Percentiles rank a stretch among this genome's conserved stretches.
Evolutionary conservation across 306 rosid species (phyloP).

Genomic region (Cucurbita pepo): DNA sequence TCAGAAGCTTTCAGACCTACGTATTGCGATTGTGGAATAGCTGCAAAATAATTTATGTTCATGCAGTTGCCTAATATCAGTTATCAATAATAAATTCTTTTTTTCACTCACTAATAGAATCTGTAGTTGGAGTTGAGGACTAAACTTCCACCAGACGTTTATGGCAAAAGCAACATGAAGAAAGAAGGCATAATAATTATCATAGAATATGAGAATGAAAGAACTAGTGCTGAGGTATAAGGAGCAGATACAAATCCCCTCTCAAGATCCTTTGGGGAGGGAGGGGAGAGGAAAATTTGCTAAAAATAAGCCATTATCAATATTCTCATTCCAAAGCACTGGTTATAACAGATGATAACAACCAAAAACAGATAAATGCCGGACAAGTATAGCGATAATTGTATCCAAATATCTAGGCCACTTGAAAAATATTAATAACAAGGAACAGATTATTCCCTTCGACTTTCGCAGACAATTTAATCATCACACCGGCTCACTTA

Average conservation of each 20-base stretch:
- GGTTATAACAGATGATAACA: neutral
- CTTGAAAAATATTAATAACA: neutral
- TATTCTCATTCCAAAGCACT: neutral
- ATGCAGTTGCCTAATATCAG: neutral
- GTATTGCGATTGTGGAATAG: slow-evolving; percentile 22
- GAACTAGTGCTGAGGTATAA: neutral
- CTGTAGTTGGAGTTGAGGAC: neutral
- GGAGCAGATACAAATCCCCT: neutral
- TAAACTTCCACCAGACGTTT: neutral
- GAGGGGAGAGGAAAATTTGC: neutral
- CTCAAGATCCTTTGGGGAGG: neutral
- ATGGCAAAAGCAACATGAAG: neutral
- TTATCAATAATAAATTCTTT: neutral
- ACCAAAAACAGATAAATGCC: neutral
- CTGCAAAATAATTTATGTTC: slow-evolving; percentile 26
- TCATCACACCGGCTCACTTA: neutral
- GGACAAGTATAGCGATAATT: too few species aligned
- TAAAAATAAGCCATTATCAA: neutral
- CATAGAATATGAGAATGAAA: neutral
- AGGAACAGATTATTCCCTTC: neutral
- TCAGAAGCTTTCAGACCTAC: slow-evolving; percentile 41
- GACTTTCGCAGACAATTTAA: neutral
- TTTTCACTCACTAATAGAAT: neutral
- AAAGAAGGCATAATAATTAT: neutral
- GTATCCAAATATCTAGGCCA: neutral